Percentiles rank a stretch among this genome's conserved stretches.
phyloP scores from a whole-genome alignment of 129 eudicot species.

The Flaveria robusta region DNA sequence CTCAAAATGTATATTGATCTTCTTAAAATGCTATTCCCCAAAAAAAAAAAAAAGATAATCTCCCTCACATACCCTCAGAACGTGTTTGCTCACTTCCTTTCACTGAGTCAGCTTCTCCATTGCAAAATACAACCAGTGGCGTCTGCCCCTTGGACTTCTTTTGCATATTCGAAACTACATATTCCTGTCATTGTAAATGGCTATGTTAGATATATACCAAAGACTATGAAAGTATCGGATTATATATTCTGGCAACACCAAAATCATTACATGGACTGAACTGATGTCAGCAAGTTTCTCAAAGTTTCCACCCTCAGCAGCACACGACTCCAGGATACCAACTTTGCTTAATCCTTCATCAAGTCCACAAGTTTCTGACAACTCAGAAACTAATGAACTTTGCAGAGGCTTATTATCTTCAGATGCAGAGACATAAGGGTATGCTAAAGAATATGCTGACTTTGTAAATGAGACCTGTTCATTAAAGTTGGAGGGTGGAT shows the following conservation, averaged over 20 bases:
- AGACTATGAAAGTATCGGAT: not conserved
- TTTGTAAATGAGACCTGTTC: slow-evolving; percentile 71
- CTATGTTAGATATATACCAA: slow-evolving; percentile 11
- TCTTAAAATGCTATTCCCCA: not conserved
- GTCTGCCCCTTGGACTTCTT: slow-evolving; percentile 48
- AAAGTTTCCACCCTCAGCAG: slow-evolving; percentile 58
- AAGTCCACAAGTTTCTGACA: slow-evolving; percentile 66
- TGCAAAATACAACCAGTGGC: slow-evolving; percentile 69
- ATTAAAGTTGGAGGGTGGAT: slow-evolving; percentile 1
- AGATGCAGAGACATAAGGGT: slow-evolving; percentile 72
- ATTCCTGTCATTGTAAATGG: slow-evolving; percentile 52
- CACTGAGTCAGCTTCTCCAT: slow-evolving; percentile 41
- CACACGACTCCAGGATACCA: slow-evolving; percentile 67
- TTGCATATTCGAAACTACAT: slow-evolving; percentile 57
- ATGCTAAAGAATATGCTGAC: slow-evolving; percentile 76
- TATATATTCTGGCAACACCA: slow-evolving; percentile 11
- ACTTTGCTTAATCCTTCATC: slow-evolving; percentile 47
- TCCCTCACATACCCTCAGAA: slow-evolving; percentile 62
- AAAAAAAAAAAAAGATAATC: not conserved
- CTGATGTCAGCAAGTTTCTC: slow-evolving; percentile 59
- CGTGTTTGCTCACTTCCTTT: slow-evolving; percentile 38
- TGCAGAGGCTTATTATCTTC: slow-evolving; percentile 66
- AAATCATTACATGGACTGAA: slow-evolving; percentile 58
- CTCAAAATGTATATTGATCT: not conserved
- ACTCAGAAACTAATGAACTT: slow-evolving; percentile 68